phyloP scores from a whole-genome alignment of 192 early-diverging fungal species.

The Glomus cerebriforme region DNA sequence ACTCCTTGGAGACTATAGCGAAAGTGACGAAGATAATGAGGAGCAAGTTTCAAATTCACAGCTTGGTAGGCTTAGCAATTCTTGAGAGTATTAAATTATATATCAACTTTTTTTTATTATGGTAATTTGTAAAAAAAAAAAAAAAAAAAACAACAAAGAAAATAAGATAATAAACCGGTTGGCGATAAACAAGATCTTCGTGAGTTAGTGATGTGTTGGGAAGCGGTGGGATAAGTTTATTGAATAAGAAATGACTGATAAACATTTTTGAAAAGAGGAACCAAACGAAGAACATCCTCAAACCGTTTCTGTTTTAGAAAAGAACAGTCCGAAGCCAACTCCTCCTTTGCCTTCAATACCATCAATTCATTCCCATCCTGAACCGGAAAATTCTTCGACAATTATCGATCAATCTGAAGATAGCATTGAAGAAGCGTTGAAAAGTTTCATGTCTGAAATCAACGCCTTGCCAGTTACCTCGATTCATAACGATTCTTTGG shows the following conservation, averaged over 20 bases:
- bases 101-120: not conserved
- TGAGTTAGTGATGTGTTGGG: not conserved
- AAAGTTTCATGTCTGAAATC: conserved; percentile 24
- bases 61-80: conserved; percentile 17
- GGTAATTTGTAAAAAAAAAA: not conserved
- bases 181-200: conserved; percentile 7
- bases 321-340: not conserved
- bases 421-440: conserved; percentile 20
- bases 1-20: conserved; percentile 13
- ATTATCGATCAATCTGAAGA: conserved; percentile 13
- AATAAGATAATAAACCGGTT: conserved; percentile 1
- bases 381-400: not conserved
- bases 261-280: conserved; percentile 17
- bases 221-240: not conserved
- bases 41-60: conserved; percentile 1
- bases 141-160: not conserved
- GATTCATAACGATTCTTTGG: not conserved
- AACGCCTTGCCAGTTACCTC: conserved; percentile 4
- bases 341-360: not conserved
- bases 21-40: conserved; percentile 15
- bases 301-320: not conserved
- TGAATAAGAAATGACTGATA: conserved; percentile 17
- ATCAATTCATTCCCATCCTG: not conserved
- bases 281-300: not conserved
- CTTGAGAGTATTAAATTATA: conserved; percentile 8